These are phyloP conservation scores for Aphanomyces euteiches DNA, from an alignment of 352 stramenopile species.

Conservation along the genomic window DNA sequence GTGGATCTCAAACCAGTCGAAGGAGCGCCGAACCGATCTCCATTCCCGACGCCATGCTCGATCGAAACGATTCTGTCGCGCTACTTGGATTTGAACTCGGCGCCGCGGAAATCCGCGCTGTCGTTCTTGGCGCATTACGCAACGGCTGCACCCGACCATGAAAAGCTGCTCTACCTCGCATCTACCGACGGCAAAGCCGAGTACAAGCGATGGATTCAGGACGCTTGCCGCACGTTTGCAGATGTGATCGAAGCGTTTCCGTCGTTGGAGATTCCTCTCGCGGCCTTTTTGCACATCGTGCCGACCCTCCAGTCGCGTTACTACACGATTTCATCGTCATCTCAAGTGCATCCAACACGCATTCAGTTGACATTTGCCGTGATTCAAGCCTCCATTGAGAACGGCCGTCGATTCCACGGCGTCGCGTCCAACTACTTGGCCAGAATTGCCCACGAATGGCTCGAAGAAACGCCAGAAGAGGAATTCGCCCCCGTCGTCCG, in stretches of 20 bases:
- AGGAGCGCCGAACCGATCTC: conserved; percentile 40
- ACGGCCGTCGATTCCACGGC: conserved; percentile 85
- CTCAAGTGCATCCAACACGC: conserved; percentile 84
- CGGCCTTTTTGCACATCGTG: conserved; percentile 88
- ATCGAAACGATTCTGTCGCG: conserved; percentile 87
- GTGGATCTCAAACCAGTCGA: conserved; percentile 74
- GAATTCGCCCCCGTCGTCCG: conserved; percentile 52
- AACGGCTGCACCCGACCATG: conserved; percentile 47
- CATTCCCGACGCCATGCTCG: conserved; percentile 95
- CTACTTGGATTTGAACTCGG: conserved; percentile 93
- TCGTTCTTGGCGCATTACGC: conserved; percentile 83
- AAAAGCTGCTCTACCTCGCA: conserved; percentile 51
- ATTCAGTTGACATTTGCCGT: conserved; percentile 95
- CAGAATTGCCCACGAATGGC: conserved; percentile 41
- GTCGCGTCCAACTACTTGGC: conserved; percentile 93
- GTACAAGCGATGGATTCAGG: conserved; percentile 91
- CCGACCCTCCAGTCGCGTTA: conserved; percentile 95
- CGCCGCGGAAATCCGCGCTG: conserved; percentile 76
- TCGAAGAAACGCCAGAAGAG: conserved; percentile 57
- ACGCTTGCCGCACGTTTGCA: conserved; percentile 86
- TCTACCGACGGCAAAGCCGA: conserved; percentile 89
- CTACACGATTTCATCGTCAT: conserved; percentile 98
- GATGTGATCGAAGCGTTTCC: conserved; percentile 86
- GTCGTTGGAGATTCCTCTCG: conserved; percentile 56
- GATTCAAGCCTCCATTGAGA: conserved; percentile 63